Base-by-base conservation (phyloP, 352 stramenopile species). In the Peronospora destructor region DNA sequence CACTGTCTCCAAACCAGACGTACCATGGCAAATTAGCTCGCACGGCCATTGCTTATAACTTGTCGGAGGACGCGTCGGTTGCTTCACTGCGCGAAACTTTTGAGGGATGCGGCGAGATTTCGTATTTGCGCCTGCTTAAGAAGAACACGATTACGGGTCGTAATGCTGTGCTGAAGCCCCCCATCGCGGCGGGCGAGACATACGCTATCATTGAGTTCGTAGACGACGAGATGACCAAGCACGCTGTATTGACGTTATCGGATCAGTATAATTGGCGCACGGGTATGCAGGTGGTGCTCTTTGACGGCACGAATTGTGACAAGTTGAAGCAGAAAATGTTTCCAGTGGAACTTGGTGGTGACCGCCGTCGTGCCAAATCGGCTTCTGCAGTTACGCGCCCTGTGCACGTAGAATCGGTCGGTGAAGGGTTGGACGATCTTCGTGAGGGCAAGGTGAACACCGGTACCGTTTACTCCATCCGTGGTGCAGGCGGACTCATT, bases 291-390 rank as follows among this genome's bases (percentile, higher is more conserved):
- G 82, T 93, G 44, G 82, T 93, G 59, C 74, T 93, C 46, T 93
- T 93, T 68, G 82, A 93, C 46, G 82, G 82, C 58, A 93, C 82
- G 42, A 93, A 87, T 63, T 87, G 70, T 50, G 82, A 93, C 46
- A 91, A 89, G 51, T 70, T 93, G 39, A 93, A 93, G 64, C 79
- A 93, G 49, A 89, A 89, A 59, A 93, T 93, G 82, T 93, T 93
- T 45, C 82, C 82, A 0, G 77, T 93, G 26, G 82, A 92, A 43
- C 58, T 83, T 28, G 72, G 64, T 3, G 65, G 61, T n/a, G 75
- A 87, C 13, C 81, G 82, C 36, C 76, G 79, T 60, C 82, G 82
- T 25, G 82, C 79, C 34, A 87, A 90, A 59, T 93, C 82, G 39
- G 76, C 82, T 1, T 87, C 79, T 13, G 79, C 77, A 1, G 49